Percentiles rank a stretch among this genome's conserved stretches.
These are phyloP conservation scores for Fragilaria crotonensis DNA, from an alignment of 108 stramenopile genomes.

Conservation along the genomic window DNA sequence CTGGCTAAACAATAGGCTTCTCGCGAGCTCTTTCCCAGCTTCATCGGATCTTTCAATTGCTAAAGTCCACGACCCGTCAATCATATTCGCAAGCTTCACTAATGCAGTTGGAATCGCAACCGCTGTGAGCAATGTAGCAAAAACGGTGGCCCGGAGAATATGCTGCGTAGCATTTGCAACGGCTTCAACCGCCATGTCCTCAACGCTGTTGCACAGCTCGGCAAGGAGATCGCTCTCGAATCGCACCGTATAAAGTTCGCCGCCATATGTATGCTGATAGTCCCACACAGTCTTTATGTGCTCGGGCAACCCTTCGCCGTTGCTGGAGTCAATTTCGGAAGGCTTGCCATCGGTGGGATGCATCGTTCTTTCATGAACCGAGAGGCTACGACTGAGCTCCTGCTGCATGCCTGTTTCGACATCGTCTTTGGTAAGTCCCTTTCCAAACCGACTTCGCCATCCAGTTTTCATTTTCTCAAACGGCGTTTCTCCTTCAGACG, in stretches of 20 bases:
- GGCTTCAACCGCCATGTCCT: conserved; percentile 66
- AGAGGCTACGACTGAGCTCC: background rate
- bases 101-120: conserved; percentile 69
- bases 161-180: conserved; percentile 62
- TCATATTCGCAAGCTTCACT: conserved; percentile 69
- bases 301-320: conserved; percentile 29
- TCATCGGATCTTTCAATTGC: conserved; percentile 84
- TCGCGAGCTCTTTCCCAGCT: conserved; percentile 86
- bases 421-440: background rate
- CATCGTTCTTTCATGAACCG: background rate
- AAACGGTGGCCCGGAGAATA: conserved; percentile 68
- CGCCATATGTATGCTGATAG: conserved; percentile 63
- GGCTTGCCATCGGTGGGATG: background rate
- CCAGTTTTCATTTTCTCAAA: conserved; percentile 10
- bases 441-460: conserved; percentile 7
- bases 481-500: background rate
- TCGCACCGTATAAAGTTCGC: conserved; percentile 73
- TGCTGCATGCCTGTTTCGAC: background rate
- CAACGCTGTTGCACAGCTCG: conserved; percentile 69
- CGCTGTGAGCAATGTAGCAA: conserved; percentile 69
- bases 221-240: conserved; percentile 75
- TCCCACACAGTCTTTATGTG: conserved; percentile 76
- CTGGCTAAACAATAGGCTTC: conserved; percentile 67
- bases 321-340: conserved; percentile 5
- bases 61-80: conserved; percentile 89